Conservation (phyloP, 345 rosid species). For the Schrenkiella parvula region DNA sequence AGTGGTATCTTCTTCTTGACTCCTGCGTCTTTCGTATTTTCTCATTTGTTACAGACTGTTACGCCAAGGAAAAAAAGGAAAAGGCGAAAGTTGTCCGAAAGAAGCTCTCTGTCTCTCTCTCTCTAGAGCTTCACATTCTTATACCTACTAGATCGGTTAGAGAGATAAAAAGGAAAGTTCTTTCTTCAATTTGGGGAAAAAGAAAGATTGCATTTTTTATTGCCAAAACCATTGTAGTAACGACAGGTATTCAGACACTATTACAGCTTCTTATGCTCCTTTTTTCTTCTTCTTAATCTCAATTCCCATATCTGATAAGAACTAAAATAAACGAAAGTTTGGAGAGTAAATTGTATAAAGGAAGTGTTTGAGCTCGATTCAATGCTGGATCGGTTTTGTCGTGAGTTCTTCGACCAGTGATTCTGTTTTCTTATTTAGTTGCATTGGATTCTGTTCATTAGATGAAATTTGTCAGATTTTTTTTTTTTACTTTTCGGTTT, state of each 20-base stretch:
- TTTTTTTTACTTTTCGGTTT: background rate
- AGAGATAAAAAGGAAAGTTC: background rate
- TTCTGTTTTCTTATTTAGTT: background rate
- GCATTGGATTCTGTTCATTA: background rate
- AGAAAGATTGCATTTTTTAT: background rate
- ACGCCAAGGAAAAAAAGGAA: background rate
- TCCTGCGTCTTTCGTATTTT: slow-evolving; percentile 11
- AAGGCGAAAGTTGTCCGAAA: slow-evolving; percentile 22
- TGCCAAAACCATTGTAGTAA: background rate
- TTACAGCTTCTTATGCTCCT: background rate
- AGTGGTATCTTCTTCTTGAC: slow-evolving; percentile 25
- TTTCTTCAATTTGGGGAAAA: background rate
- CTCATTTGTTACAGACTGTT: slow-evolving; percentile 24
- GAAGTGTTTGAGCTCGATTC: background rate
- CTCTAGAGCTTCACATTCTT: slow-evolving; percentile 11
- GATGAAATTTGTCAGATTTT: background rate
- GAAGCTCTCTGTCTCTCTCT: slow-evolving; percentile 6
- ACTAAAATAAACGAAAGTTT: background rate
- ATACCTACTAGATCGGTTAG: background rate
- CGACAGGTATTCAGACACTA: slow-evolving; percentile 14
- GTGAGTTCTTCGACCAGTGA: slow-evolving; percentile 20
- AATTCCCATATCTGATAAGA: background rate
- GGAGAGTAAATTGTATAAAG: background rate
- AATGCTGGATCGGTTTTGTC: slow-evolving; percentile 11
- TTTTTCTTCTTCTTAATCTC: background rate